These are phyloP conservation scores for Venturia nashicola DNA, from an alignment of 2,329 filamentous ascomycete species.

Conservation along the genomic window DNA sequence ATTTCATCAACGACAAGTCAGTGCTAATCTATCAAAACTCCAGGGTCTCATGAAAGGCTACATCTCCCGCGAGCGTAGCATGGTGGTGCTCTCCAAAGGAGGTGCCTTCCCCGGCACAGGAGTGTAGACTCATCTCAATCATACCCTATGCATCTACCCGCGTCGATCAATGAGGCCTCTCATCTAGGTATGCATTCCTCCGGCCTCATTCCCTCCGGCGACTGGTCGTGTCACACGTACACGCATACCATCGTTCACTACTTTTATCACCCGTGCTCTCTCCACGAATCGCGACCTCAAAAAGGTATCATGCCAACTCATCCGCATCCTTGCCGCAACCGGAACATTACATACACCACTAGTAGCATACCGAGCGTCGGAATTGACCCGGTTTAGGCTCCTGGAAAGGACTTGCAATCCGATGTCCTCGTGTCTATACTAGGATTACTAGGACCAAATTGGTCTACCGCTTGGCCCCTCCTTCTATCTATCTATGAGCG, in stretches of 20 bases:
- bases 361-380: background rate
- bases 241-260: background rate
- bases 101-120: conserved; percentile 83
- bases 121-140: background rate
- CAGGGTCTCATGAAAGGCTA: conserved; percentile 96
- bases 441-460: background rate
- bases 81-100: conserved; percentile 84
- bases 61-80: conserved; percentile 79
- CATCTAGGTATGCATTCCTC: background rate
- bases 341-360: background rate
- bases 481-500: background rate
- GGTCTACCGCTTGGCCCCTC: background rate
- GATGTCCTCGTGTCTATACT: background rate
- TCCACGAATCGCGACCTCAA: no score
- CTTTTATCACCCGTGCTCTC: no score
- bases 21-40: conserved; percentile 2
- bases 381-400: background rate
- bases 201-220: background rate
- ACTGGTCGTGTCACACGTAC: background rate
- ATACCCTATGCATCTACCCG: background rate
- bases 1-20: background rate
- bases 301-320: no score
- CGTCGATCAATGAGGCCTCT: background rate
- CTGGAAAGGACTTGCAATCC: background rate
- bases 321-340: background rate